A percentile compares a stretch with the other conserved stretches of the same genome.
Evolutionary conservation across 108 stramenopile species (phyloP).

Genomic region (Cyclotella sp.): DNA sequence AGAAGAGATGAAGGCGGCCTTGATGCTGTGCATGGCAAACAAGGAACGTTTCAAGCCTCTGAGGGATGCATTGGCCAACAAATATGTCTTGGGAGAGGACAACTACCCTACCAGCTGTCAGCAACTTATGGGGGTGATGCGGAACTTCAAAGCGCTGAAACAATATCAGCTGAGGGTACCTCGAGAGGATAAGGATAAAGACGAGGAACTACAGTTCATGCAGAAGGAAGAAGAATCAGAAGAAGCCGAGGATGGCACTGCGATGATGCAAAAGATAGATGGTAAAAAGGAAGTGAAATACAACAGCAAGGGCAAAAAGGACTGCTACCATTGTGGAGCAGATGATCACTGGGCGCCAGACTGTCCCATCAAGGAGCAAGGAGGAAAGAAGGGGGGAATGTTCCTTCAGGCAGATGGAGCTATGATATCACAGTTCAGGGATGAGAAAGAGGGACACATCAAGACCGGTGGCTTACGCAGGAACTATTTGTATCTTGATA

Average conservation of each 20-base stretch:
- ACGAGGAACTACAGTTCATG: not conserved
- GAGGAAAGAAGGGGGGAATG: too few species aligned
- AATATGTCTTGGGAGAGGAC: not conserved
- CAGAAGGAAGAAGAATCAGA: constrained; percentile 15
- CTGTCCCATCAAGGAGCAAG: not conserved
- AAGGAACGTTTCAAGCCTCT: not conserved
- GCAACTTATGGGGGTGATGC: not conserved
- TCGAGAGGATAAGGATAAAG: not conserved
- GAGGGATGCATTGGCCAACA: not conserved
- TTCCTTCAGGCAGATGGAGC: too few species aligned
- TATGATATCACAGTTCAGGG: too few species aligned
- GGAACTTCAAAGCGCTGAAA: too few species aligned
- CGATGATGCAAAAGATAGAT: not conserved
- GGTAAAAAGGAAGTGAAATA: not conserved
- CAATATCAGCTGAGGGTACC: too few species aligned
- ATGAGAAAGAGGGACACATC: too few species aligned
- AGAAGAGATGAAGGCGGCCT: too few species aligned
- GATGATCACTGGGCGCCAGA: not conserved
- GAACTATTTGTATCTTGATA: too few species aligned
- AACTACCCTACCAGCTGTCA: not conserved
- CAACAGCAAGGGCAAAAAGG: constrained; percentile 15
- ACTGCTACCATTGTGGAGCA: constrained; percentile 9
- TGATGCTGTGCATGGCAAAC: not conserved
- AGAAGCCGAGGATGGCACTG: not conserved
- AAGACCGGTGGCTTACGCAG: too few species aligned